These are phyloP conservation scores for Ascomycota sp. DNA, from an alignment of 2,329 filamentous ascomycete species.

Conservation along the genomic window DNA sequence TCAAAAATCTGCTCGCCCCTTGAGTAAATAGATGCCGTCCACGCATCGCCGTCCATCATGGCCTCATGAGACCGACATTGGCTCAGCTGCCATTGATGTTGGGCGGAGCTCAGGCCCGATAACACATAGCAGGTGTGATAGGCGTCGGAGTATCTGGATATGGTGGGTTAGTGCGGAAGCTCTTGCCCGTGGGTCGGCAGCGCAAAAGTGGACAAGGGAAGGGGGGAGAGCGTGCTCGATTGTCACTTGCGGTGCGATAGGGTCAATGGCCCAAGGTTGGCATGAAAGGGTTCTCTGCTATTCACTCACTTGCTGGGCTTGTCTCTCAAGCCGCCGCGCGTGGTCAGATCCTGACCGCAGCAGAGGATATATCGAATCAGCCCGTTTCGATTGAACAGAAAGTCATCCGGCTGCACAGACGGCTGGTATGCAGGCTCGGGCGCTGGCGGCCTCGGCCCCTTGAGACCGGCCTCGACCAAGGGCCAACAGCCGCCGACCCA, in stretches of 20 bases:
- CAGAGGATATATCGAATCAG: constrained; percentile 75
- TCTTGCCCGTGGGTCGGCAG: background rate
- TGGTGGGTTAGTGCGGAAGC: constrained; percentile 1
- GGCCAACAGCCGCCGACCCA: constrained; percentile 96
- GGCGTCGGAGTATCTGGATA: constrained; percentile 46
- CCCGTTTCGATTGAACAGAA: constrained; percentile 63
- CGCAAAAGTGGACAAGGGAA: background rate
- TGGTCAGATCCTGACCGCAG: constrained; percentile 59
- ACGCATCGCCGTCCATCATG: constrained; percentile 18
- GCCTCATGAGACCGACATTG: constrained; percentile 12
- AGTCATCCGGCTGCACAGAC: constrained; percentile 15
- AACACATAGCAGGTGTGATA: constrained; percentile 92
- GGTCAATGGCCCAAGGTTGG: background rate
- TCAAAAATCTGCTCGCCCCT: constrained; percentile 45
- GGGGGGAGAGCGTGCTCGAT: background rate
- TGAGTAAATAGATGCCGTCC: constrained; percentile 27
- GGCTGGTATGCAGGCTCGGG: constrained; percentile 9
- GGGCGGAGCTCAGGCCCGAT: constrained; percentile 62
- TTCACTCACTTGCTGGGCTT: constrained; percentile 69
- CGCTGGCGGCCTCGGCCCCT: constrained; percentile 21
- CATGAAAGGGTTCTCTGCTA: background rate
- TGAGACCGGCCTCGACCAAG: constrained; percentile 60
- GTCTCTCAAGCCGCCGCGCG: constrained; percentile 66
- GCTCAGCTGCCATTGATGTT: constrained; percentile 41
- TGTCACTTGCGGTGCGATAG: background rate